Conservation (phyloP, 2,329 filamentous ascomycete genomes). For the Aquanectria penicillioides region DNA sequence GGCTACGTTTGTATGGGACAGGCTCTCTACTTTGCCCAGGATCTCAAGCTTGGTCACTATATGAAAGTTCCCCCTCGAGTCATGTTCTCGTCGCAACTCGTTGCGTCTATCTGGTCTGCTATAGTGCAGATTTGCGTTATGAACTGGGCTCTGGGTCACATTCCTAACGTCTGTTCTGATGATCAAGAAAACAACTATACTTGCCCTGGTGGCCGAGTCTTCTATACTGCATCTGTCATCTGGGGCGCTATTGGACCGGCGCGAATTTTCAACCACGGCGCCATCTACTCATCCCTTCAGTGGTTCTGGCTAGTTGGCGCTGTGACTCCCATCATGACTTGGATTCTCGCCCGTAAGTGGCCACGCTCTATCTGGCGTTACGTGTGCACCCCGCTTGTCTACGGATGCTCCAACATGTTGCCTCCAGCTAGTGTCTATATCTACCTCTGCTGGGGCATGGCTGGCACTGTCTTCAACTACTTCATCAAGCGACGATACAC, state of each 20-base stretch:
- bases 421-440: slow-evolving; percentile 77
- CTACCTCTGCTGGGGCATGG: slow-evolving; percentile 76
- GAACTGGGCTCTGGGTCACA: slow-evolving; percentile 72
- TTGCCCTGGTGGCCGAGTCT: slow-evolving; percentile 64
- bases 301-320: slow-evolving; percentile 79
- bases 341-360: slow-evolving; percentile 68
- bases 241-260: slow-evolving; percentile 79
- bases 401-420: slow-evolving; percentile 70
- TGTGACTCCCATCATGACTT: slow-evolving; percentile 70
- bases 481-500: slow-evolving; percentile 71
- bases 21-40: slow-evolving; percentile 71
- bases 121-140: slow-evolving; percentile 72
- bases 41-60: slow-evolving; percentile 76
- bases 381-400: slow-evolving; percentile 74
- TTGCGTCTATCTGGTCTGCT: slow-evolving; percentile 69
- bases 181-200: slow-evolving; percentile 66
- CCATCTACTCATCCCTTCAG: slow-evolving; percentile 71
- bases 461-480: slow-evolving; percentile 76
- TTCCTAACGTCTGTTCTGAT: slow-evolving; percentile 68
- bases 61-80: slow-evolving; percentile 72
- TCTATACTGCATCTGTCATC: slow-evolving; percentile 76
- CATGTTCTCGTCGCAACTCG: slow-evolving; percentile 69
- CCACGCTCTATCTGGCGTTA: slow-evolving; percentile 71
- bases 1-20: slow-evolving; percentile 75
- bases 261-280: slow-evolving; percentile 72